Evolutionary conservation across 179 eudicot species (phyloP), one percentile per base, ranked within the genome.

Genomic region (Silene noctiflora): DNA sequence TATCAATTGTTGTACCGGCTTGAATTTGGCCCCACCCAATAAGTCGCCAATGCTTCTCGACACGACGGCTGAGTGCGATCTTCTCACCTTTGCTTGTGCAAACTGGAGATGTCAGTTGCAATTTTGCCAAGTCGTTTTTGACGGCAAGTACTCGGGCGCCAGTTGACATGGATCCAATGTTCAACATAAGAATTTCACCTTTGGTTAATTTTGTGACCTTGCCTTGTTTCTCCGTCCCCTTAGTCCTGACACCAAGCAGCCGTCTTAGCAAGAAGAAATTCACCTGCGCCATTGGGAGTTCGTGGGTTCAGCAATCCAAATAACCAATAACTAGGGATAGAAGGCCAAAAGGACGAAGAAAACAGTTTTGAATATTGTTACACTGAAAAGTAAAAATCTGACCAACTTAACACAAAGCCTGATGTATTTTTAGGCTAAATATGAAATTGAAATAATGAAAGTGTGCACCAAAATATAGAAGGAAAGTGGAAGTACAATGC

Each of bases 21-120:
- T 91, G 96, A 83, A 93, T 92, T 79, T 92, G 91, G 55, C 98
- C 98, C 98, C 98, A 94, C 3, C 98, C 98, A 13, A 92, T 94
- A 9, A 92, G 89, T 51, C 97, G 93, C 96, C 98, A 92, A 75
- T 94, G 98, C 88, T 91, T 91, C 86, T 94, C 98, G 6, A 94
- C 92, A 67, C 98, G 86, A 21, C 98, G 80, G 74, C 98, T 94
- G n/a, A 94, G 88, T 3, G 98, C 98, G 17, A 94, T 86, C 73
- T 94, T 92, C 89, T 91, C 97, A 1, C 94, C 96, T 81, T 75
- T 87, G 89, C 93, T 92, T n/a, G 98, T 92, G 86, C 98, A 94
- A 16, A 94, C 98, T 0, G 94, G 98, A 58, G 97, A 92, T 1
- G 97, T 94, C 25, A 94, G 88, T 64, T 94, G 97, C 76, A 94